phyloP scores from a whole-genome alignment of 345 rosid species.

The Abelmoschus esculentus region DNA sequence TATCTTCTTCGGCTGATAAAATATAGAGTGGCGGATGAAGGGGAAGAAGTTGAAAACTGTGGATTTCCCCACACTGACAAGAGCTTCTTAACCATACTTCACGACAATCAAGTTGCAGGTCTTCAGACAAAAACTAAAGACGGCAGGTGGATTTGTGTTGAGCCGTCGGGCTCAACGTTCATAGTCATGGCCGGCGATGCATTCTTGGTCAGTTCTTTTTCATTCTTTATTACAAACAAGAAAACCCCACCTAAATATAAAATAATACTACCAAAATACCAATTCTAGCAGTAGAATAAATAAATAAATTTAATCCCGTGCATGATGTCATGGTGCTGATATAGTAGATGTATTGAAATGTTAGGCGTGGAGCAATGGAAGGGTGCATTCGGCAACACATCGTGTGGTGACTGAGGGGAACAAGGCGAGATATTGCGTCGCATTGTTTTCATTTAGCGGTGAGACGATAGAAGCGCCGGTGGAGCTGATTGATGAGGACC shows the following conservation, averaged over 20 bases:
- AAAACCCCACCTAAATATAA: not conserved
- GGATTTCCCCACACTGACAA: slow-evolving; percentile 46
- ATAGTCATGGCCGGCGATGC: slow-evolving; percentile 52
- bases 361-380: slow-evolving; percentile 13
- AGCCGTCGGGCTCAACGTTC: slow-evolving; percentile 36
- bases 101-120: slow-evolving; percentile 48
- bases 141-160: slow-evolving; percentile 42
- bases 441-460: slow-evolving; percentile 5
- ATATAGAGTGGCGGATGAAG: slow-evolving; percentile 28
- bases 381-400: not conserved
- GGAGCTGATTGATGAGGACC: slow-evolving; percentile 7
- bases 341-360: not conserved
- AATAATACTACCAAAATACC: too few species aligned
- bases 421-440: slow-evolving; percentile 2
- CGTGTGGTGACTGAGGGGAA: not conserved
- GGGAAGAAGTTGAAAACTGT: slow-evolving; percentile 23
- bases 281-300: too few species aligned
- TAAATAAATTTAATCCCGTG: too few species aligned
- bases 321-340: too few species aligned
- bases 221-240: not conserved
- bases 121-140: slow-evolving; percentile 39
- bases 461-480: not conserved
- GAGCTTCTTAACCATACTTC: slow-evolving; percentile 54
- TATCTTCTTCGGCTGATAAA: slow-evolving; percentile 40
- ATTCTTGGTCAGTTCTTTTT: slow-evolving; percentile 29